Conservation (phyloP, 2,329 filamentous ascomycete genomes). For the Diaporthe destruens region DNA sequence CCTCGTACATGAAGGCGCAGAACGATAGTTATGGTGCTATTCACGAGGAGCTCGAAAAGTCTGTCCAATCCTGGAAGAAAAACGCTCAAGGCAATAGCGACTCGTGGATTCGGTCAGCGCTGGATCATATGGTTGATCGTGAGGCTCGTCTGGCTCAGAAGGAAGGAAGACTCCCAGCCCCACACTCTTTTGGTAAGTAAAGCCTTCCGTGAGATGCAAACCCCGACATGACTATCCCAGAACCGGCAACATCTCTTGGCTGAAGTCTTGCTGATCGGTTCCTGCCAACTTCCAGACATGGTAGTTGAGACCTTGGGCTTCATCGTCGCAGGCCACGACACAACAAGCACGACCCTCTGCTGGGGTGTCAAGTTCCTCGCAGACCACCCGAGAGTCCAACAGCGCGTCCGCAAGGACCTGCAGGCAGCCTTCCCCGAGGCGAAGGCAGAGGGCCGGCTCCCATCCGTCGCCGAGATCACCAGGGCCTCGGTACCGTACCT, state of each 20-base stretch:
- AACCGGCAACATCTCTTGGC: neutral
- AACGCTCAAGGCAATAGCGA: neutral
- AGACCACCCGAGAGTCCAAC: constrained; percentile 54
- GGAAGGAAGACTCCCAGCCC: constrained; percentile 31
- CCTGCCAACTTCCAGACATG: constrained; percentile 1
- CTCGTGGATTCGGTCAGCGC: constrained; percentile 38
- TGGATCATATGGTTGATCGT: constrained; percentile 36
- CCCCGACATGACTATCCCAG: no score
- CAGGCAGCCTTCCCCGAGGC: constrained; percentile 53
- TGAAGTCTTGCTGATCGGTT: neutral
- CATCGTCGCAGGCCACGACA: constrained; percentile 58
- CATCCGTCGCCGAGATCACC: constrained; percentile 47
- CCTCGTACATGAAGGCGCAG: neutral
- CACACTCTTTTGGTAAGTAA: constrained; percentile 26
- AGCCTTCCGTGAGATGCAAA: neutral
- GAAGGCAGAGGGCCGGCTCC: constrained; percentile 49
- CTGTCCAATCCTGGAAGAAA: constrained; percentile 8
- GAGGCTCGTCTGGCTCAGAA: constrained; percentile 26
- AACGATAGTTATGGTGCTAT: constrained; percentile 14
- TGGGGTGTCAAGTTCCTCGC: constrained; percentile 58
- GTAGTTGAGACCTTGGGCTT: constrained; percentile 56
- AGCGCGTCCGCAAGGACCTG: constrained; percentile 56
- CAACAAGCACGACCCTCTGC: constrained; percentile 57
- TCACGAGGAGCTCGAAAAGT: constrained; percentile 27
- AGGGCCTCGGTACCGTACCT: constrained; percentile 58